Evolutionary conservation across 1,284 basidiomycete genomes (phyloP).

Genomic region (Cystobasidiaceae sp.): DNA sequence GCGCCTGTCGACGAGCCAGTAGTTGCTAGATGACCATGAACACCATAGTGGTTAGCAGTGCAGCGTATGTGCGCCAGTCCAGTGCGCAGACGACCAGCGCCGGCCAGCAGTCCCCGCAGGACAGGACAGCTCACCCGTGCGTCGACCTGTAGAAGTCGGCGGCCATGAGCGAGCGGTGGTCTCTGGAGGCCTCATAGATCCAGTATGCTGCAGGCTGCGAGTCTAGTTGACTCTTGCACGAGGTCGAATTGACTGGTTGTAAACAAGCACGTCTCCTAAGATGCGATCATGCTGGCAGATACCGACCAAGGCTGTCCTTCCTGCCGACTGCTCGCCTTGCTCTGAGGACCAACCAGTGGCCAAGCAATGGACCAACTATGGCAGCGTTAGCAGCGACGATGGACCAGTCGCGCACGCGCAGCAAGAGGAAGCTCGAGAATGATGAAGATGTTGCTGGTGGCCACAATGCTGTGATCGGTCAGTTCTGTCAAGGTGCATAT

Average conservation of each 20-base stretch:
- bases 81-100: not conserved
- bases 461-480: conserved; percentile 21
- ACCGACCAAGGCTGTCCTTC: too few species aligned
- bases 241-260: too few species aligned
- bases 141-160: conserved; percentile 52
- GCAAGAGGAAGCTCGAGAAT: not conserved
- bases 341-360: too few species aligned
- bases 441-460: not conserved
- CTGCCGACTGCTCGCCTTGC: too few species aligned
- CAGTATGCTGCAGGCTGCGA: too few species aligned
- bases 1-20: conserved; percentile 80
- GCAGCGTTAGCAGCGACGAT: not conserved
- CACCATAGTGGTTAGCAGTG: not conserved
- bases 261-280: too few species aligned
- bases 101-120: too few species aligned
- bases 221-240: too few species aligned
- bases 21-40: conserved; percentile 68
- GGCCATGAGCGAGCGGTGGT: too few species aligned
- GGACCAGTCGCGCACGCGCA: not conserved
- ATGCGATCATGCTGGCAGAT: too few species aligned
- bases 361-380: too few species aligned
- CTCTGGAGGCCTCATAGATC: too few species aligned
- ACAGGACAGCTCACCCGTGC: conserved; percentile 45
- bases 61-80: not conserved
- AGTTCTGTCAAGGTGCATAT: not conserved